Evolutionary conservation across 129 eudicot species (phyloP).

Genomic region (Tagetes erecta): DNA sequence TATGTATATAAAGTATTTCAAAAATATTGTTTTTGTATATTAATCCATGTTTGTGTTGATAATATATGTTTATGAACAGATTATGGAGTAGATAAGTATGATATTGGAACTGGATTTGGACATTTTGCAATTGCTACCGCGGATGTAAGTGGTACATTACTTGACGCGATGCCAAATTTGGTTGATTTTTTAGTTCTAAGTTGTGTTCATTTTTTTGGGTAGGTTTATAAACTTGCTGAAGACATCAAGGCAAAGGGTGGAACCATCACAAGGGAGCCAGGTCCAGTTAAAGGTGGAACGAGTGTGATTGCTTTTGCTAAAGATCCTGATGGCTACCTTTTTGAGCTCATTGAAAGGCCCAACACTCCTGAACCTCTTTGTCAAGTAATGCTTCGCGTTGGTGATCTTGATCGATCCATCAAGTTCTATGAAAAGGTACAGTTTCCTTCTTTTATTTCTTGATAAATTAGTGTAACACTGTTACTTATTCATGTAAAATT

Average conservation of each 20-base stretch:
- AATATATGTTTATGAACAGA: slow-evolving; percentile 47
- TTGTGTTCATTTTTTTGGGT: not conserved
- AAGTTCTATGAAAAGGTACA: slow-evolving; percentile 81
- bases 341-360: slow-evolving; percentile 79
- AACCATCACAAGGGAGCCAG: slow-evolving; percentile 72
- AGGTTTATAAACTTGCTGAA: slow-evolving; percentile 82
- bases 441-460: not conserved
- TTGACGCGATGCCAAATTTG: not conserved
- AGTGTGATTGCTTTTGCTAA: slow-evolving; percentile 87
- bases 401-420: slow-evolving; percentile 92
- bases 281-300: slow-evolving; percentile 87
- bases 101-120: slow-evolving; percentile 96
- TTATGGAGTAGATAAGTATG: slow-evolving; percentile 90
- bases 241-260: slow-evolving; percentile 77
- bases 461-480: not conserved
- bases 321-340: slow-evolving; percentile 96
- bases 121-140: slow-evolving; percentile 92
- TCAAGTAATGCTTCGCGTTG: slow-evolving; percentile 99
- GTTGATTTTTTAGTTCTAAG: not conserved
- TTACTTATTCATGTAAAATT: slow-evolving; percentile 7
- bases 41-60: not conserved
- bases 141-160: slow-evolving; percentile 53
- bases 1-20: slow-evolving; percentile 39
- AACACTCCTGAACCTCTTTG: slow-evolving; percentile 93
- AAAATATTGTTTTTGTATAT: not conserved